Base-by-base conservation (phyloP, 768 basidiomycete species). In the Leccinellum luteum region DNA sequence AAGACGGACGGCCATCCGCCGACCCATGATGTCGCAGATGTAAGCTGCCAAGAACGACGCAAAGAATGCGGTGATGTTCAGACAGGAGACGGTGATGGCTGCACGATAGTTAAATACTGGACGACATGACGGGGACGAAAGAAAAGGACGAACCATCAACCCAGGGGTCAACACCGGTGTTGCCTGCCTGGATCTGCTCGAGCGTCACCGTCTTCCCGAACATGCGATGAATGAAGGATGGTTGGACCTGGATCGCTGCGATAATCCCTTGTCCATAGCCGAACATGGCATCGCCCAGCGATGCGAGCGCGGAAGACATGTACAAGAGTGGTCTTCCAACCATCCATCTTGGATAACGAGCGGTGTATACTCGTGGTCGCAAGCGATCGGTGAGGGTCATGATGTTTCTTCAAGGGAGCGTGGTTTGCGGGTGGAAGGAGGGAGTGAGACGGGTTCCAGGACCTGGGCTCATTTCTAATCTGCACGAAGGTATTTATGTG, bases 201-300 rank as follows among this genome's bases (percentile, higher is more conserved):
- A 79, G 60, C 3, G 80, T 78, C n/a, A 81, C 75, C 34, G 72
- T 69, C 52, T 58, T 69, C 8, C 79, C 78, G 53, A 79, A 83
- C 74, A 83, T 79, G 6, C 76, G 71, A 14, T 70, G 66, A 54
- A 83, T 78, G 64, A 82, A 83, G 2, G 78, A 77, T 4, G 80
- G 80, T 62, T 82, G 81, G 45, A 83, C 76, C 48, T 82, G 80
- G 19, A 78, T 74, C 3, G 79, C 73, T 4, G 80, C 81, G 44
- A 81, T 81, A 59, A 78, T 78, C 3, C 81, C 81, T 60, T 82
- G 81, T 44, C 79, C 77, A 55, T 82, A 83, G 6, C 81, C 81
- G 60, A 83, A 82, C 75, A 82, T 80, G 7, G 80, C 81, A 61
- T 83, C 81, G 51, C 81, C 81, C 60, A 83, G 75, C 59, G 79